Evolutionary conservation across 2,329 filamentous ascomycete species (phyloP).

Genomic region (Ploettnerulaceae sp.): DNA sequence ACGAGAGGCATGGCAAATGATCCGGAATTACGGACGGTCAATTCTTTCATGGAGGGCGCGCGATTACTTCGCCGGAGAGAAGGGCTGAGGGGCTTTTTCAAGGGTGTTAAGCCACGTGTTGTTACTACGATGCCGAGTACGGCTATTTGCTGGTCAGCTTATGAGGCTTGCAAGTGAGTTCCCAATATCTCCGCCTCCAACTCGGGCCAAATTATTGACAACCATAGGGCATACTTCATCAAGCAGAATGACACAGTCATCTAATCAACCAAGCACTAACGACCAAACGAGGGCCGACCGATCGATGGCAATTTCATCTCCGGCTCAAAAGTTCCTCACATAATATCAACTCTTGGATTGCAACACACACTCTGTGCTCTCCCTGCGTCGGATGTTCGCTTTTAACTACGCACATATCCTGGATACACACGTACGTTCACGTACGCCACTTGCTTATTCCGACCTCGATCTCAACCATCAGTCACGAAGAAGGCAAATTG

Average conservation of each 20-base stretch:
- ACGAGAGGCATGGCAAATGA: slow-evolving; percentile 82
- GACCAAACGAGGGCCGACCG: background rate
- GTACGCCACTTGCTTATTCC: background rate
- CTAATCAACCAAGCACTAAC: slow-evolving; percentile 15
- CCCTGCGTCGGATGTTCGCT: background rate
- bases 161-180: slow-evolving; percentile 63
- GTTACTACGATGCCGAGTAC: slow-evolving; percentile 98
- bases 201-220: slow-evolving; percentile 9
- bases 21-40: slow-evolving; percentile 51
- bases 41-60: slow-evolving; percentile 30
- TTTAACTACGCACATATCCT: slow-evolving; percentile 2
- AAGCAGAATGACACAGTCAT: slow-evolving; percentile 42
- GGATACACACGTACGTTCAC: slow-evolving; percentile 2
- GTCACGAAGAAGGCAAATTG: background rate
- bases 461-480: background rate
- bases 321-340: background rate
- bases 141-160: slow-evolving; percentile 94
- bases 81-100: slow-evolving; percentile 83
- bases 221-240: slow-evolving; percentile 54
- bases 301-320: slow-evolving; percentile 2
- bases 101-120: slow-evolving; percentile 83
- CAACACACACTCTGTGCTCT: background rate
- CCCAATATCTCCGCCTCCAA: background rate
- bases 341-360: background rate
- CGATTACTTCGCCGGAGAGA: slow-evolving; percentile 59